Percentiles rank a stretch among this genome's conserved stretches.
phyloP scores from a whole-genome alignment of 768 basidiomycete genomes.

The Saitozyma podzolica region DNA sequence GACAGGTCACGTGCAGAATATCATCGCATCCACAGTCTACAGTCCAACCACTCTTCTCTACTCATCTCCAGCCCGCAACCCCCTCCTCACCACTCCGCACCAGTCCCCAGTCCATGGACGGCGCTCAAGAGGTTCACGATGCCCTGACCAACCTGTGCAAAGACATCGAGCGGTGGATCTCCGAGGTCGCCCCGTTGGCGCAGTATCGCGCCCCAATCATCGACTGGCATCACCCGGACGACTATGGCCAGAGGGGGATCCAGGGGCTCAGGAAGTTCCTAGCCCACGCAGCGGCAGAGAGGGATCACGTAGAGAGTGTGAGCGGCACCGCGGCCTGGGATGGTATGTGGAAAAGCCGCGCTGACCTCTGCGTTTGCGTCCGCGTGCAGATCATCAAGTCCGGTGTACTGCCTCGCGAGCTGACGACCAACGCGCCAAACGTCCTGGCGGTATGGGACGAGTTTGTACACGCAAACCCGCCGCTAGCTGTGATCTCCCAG shows the following conservation, averaged over 20 bases:
- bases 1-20: too few species aligned
- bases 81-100: too few species aligned
- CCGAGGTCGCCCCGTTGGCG: constrained; percentile 3
- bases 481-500: constrained; percentile 60
- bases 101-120: too few species aligned
- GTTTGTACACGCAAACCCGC: constrained; percentile 63
- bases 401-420: constrained; percentile 21
- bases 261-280: constrained; percentile 41
- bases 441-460: constrained; percentile 81
- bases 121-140: too few species aligned
- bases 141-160: constrained; percentile 5
- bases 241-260: constrained; percentile 36
- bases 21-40: too few species aligned
- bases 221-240: constrained; percentile 38
- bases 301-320: constrained; percentile 33
- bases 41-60: too few species aligned
- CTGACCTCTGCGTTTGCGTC: neutral
- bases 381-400: constrained; percentile 20
- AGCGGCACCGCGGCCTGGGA: neutral
- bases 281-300: constrained; percentile 23
- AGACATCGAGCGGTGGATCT: constrained; percentile 17
- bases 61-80: too few species aligned
- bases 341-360: neutral
- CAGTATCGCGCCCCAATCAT: constrained; percentile 44
- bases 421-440: constrained; percentile 72